Percentiles rank a stretch among this genome's conserved stretches.
Evolutionary conservation across 352 stramenopile species (phyloP).

Genomic region (Pythium sp.): DNA sequence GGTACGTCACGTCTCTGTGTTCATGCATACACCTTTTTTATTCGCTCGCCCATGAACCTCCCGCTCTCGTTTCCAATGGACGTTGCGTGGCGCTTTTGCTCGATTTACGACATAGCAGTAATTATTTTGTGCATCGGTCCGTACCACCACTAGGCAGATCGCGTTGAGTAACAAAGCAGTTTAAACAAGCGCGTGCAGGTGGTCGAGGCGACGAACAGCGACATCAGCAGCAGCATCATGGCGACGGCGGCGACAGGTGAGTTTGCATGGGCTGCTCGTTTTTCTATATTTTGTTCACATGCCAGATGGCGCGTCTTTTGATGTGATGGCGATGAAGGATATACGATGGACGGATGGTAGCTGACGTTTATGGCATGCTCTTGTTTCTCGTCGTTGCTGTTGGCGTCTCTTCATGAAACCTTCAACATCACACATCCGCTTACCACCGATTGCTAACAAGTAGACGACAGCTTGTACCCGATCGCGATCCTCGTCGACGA

Average conservation of each 20-base stretch:
- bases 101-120: background rate
- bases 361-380: slow-evolving; percentile 2
- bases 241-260: slow-evolving; percentile 9
- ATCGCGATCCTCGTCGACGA: slow-evolving; percentile 92
- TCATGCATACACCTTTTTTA: background rate
- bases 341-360: background rate
- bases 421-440: background rate
- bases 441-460: background rate
- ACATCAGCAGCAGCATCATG: slow-evolving; percentile 1
- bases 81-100: background rate
- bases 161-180: background rate
- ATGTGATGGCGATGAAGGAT: background rate
- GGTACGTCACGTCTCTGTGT: background rate
- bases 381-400: background rate
- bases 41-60: background rate
- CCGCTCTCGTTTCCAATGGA: background rate
- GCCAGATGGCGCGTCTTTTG: background rate
- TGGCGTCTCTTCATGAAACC: background rate
- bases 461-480: slow-evolving; percentile 81
- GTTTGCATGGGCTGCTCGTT: background rate
- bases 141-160: too few relatives aligned
- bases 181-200: background rate
- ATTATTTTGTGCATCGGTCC: too few relatives aligned
- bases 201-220: background rate
- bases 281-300: slow-evolving; percentile 12